Percentiles rank a stretch among this genome's conserved stretches.
Conservation (phyloP, 228 moss, liverwort and hornwort species). For the Sphagnum fallax region DNA sequence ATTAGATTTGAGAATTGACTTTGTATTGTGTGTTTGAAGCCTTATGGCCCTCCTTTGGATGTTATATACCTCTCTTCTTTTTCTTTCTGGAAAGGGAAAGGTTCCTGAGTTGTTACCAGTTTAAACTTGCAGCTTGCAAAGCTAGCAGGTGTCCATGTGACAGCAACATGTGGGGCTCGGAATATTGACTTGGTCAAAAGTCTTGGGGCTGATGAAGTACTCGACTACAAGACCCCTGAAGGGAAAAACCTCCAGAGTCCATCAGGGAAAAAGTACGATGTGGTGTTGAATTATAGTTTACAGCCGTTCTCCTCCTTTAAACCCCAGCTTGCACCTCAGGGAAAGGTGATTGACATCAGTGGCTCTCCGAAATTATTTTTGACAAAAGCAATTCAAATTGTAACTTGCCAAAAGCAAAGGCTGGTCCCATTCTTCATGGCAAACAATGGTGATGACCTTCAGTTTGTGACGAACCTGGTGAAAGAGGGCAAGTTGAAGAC, state of each 20-base stretch:
- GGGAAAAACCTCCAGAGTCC: slow-evolving; percentile 22
- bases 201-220: slow-evolving; percentile 43
- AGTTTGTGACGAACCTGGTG: slow-evolving; percentile 10
- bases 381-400: slow-evolving; percentile 14
- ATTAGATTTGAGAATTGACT: neutral
- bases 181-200: slow-evolving; percentile 39
- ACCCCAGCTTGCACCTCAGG: slow-evolving; percentile 23
- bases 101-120: too few relatives aligned
- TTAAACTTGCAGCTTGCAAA: slow-evolving; percentile 35
- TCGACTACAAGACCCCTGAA: slow-evolving; percentile 41
- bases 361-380: slow-evolving; percentile 13
- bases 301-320: slow-evolving; percentile 30
- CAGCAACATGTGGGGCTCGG: slow-evolving; percentile 44
- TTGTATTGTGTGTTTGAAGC: too few relatives aligned
- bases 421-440: slow-evolving; percentile 28
- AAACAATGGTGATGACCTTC: slow-evolving; percentile 9
- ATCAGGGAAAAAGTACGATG: slow-evolving; percentile 35
- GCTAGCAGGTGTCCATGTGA: slow-evolving; percentile 39
- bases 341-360: slow-evolving; percentile 37
- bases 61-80: neutral
- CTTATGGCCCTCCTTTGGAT: neutral
- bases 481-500: slow-evolving; percentile 40
- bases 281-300: slow-evolving; percentile 23
- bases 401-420: slow-evolving; percentile 23
- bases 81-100: neutral